A percentile compares a stretch with the other conserved stretches of the same genome.
phyloP scores from a whole-genome alignment of 768 basidiomycete genomes.

The Boletellus ananas region DNA sequence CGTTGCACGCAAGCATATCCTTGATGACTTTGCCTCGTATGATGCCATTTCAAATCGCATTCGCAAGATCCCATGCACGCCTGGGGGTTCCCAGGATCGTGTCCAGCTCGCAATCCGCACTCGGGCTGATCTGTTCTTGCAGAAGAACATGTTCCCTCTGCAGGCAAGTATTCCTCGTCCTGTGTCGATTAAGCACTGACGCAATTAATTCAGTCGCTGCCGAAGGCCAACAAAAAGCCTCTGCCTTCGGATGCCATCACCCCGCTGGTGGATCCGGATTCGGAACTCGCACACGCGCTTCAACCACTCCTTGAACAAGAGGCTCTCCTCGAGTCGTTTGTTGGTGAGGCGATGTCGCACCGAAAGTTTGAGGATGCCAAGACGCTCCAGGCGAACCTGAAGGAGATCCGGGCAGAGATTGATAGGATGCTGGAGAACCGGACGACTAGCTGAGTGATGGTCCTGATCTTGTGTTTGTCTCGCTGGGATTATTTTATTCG shows the following conservation, averaged over 20 bases:
- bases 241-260: constrained; percentile 12
- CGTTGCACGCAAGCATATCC: constrained; percentile 69
- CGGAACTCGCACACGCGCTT: constrained; percentile 64
- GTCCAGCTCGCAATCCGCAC: constrained; percentile 79
- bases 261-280: constrained; percentile 56
- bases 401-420: constrained; percentile 84
- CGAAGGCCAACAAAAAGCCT: constrained; percentile 42
- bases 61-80: constrained; percentile 60
- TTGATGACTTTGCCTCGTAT: constrained; percentile 85
- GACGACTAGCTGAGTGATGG: background rate
- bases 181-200: background rate
- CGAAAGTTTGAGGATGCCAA: constrained; percentile 96
- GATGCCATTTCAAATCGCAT: constrained; percentile 87
- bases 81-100: constrained; percentile 73
- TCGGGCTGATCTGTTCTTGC: constrained; percentile 75
- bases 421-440: constrained; percentile 52
- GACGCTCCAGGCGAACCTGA: constrained; percentile 72
- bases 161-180: constrained; percentile 15
- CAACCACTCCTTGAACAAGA: constrained; percentile 96
- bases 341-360: constrained; percentile 84
- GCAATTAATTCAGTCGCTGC: constrained; percentile 35
- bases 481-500: background rate
- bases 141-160: constrained; percentile 78
- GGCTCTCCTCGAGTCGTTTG: constrained; percentile 81
- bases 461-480: background rate